Evolutionary conservation across 805 yeast species (phyloP), one percentile per base, ranked within the genome.

Genomic region (Candida caryicola): DNA sequence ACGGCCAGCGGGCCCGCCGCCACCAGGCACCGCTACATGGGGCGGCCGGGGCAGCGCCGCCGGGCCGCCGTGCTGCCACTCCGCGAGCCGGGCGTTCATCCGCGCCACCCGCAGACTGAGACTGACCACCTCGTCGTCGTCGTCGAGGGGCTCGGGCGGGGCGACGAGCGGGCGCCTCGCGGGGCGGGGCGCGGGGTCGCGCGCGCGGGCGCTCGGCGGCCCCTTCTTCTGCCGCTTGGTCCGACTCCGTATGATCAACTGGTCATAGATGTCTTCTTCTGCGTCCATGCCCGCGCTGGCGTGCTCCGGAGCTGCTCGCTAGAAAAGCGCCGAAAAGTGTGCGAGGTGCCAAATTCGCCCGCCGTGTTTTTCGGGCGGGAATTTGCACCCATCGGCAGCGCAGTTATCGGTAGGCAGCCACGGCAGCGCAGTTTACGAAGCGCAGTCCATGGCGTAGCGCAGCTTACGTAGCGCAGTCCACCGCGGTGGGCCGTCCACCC

Each of bases 201-300:
- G 7, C 9, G 25, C 7, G 9, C 7, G 10, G 7, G 25, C 25
- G 9, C 7, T 21, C 10, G 7, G 7, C 10, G 25, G 25, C 34
- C 31, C 31, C 19, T 31, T 34, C 28, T 18, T 37, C 31, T 34
- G 34, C 31, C 21, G 17, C 41, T 37, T 37, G 25, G 13, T 29
- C 15, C 31, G 19, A 10, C 35, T 37, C 13, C 40, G 31, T 9
- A 43, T 38, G 4, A 39, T 31, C 17, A 50, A 38, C 34, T 42
- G n/a, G 16, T 43, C 44, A 17, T 48, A 46, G 4, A 46, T 48
- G 29, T 48, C 52, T 8, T 42, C 51, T 12, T 46, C 47, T 23
- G 40, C 47, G 9, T 46, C 50, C 25, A 21, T 21, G 12, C 14
- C 19, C 21, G 13, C n/a, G 13, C 14, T 31, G 8, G 6, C 32